Evolutionary conservation across 2,329 filamentous ascomycete species (phyloP).

Genomic region (Proliferodiscus dingleyae): DNA sequence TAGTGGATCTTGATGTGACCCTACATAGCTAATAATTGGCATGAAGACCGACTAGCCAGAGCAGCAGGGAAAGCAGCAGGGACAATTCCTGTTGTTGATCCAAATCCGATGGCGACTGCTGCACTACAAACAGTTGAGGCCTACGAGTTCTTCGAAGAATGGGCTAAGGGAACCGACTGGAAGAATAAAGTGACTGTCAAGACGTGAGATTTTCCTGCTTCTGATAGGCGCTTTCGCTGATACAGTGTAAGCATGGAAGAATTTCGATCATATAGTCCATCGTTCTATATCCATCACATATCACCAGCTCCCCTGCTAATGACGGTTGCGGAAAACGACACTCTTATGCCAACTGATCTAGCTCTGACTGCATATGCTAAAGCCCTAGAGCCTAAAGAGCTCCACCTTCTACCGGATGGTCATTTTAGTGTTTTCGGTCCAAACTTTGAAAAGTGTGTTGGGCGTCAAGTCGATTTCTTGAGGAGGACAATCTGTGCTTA

Average conservation of each 20-base stretch:
- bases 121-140: conserved; percentile 33
- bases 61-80: conserved; percentile 29
- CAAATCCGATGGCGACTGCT: conserved; percentile 28
- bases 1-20: neutral
- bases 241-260: conserved; percentile 25
- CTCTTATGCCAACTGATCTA: conserved; percentile 32
- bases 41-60: conserved; percentile 33
- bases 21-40: neutral
- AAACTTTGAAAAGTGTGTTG: conserved; percentile 32
- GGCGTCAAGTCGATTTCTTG: conserved; percentile 34
- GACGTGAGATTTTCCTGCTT: conserved; percentile 8
- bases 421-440: conserved; percentile 36
- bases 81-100: conserved; percentile 31
- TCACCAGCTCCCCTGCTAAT: conserved; percentile 37
- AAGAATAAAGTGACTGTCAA: conserved; percentile 36
- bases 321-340: conserved; percentile 33
- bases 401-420: conserved; percentile 33
- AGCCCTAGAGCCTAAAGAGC: conserved; percentile 36
- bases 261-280: conserved; percentile 24
- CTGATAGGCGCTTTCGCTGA: neutral
- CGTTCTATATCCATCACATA: conserved; percentile 33
- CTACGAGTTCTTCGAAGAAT: conserved; percentile 33
- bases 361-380: conserved; percentile 33
- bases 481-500: no score
- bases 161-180: conserved; percentile 33